Conservation (phyloP, 2,329 filamentous ascomycete species). For the Ceratocystiopsis sp. region DNA sequence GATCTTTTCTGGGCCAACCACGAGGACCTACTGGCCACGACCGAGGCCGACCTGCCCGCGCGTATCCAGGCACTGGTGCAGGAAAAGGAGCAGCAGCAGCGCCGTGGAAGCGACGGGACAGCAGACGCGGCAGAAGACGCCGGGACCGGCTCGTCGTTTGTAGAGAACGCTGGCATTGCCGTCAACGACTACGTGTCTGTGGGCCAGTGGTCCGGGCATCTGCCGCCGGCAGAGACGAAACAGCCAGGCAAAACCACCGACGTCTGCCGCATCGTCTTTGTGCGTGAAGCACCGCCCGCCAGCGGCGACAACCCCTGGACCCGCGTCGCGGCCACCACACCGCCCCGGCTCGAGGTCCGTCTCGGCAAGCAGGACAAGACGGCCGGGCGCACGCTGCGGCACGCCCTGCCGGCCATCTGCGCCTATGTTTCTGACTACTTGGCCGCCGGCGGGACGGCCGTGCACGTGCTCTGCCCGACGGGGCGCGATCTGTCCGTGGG, state of each 20-base stretch:
- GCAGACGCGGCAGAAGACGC: no score
- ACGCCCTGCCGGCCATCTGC: conserved; percentile 46
- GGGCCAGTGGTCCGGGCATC: conserved; percentile 3
- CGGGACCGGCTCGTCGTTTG: no score
- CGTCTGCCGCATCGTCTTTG: conserved; percentile 22
- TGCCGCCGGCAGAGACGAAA: neutral
- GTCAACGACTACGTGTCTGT: conserved; percentile 11
- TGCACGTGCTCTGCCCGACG: conserved; percentile 54
- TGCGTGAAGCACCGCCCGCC: conserved; percentile 19
- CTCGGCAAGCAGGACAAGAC: conserved; percentile 52
- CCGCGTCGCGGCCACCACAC: neutral
- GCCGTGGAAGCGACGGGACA: no score
- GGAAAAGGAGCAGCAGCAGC: conserved; percentile 2
- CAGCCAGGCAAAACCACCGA: neutral
- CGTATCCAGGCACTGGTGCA: conserved; percentile 30
- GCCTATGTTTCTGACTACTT: conserved; percentile 32
- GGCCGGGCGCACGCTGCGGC: conserved; percentile 68
- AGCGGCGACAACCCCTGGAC: neutral
- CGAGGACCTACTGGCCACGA: conserved; percentile 38
- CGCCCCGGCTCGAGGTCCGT: conserved; percentile 35
- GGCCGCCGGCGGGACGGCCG: conserved; percentile 5
- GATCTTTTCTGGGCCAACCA: conserved; percentile 61
- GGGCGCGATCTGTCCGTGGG: conserved; percentile 72
- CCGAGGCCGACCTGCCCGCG: conserved; percentile 45
- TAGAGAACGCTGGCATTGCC: no score